A percentile compares a stretch with the other conserved stretches of the same genome.
phyloP scores from a whole-genome alignment of 306 rosid species.

The Alnus glutinosa region DNA sequence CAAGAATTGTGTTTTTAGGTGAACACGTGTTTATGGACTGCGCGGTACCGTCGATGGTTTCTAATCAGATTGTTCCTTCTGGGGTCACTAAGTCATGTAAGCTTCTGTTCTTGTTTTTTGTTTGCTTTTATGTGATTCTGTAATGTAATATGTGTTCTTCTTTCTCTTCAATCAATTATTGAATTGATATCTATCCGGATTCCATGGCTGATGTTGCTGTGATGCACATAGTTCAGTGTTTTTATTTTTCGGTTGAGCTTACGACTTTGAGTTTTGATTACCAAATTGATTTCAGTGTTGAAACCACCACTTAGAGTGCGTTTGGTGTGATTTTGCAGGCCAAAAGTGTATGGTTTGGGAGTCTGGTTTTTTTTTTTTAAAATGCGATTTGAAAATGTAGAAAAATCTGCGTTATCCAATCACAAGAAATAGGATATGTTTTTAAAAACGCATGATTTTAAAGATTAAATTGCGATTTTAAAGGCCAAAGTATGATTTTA shows the following conservation, averaged over 20 bases:
- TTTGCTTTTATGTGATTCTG: conserved; percentile 3
- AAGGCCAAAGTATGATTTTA: too few species aligned
- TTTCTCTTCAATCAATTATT: too few species aligned
- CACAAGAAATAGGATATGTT: too few species aligned
- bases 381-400: too few species aligned
- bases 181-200: too few species aligned
- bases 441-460: too few species aligned
- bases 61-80: conserved; percentile 74
- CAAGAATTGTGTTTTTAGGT: conserved; percentile 43
- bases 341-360: too few species aligned
- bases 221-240: background rate
- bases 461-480: too few species aligned
- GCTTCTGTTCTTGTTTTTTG: conserved; percentile 18
- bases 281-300: background rate
- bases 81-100: conserved; percentile 83
- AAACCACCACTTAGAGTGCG: background rate
- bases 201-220: too few species aligned
- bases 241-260: background rate
- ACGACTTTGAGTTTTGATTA: background rate
- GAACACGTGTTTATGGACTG: conserved; percentile 74
- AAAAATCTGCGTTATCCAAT: too few species aligned
- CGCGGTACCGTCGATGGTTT: conserved; percentile 58
- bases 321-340: too few species aligned
- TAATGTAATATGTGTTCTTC: background rate
- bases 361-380: too few species aligned